These are phyloP conservation scores for Akebia trifoliata DNA, from an alignment of 164 flowering plant genomes.

Conservation along the genomic window DNA sequence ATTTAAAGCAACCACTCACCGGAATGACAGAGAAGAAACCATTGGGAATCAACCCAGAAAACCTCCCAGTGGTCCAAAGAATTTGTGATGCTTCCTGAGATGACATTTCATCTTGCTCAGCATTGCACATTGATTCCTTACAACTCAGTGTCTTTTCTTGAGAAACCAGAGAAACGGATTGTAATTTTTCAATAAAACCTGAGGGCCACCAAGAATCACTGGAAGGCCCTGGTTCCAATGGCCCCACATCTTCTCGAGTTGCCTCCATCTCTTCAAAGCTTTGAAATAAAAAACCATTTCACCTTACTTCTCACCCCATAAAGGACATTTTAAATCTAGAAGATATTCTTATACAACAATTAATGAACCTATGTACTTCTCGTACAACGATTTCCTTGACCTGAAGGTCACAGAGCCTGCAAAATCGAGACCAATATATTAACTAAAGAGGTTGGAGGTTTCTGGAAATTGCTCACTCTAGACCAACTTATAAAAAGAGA, in stretches of 20 bases:
- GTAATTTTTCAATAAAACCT: constrained; percentile 65
- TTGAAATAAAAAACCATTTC: constrained; percentile 58
- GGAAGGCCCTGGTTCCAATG: constrained; percentile 59
- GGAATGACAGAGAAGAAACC: constrained; percentile 89
- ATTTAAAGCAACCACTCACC: constrained; percentile 41
- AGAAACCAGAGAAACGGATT: constrained; percentile 63
- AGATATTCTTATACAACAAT: constrained; percentile 9
- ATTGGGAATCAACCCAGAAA: constrained; percentile 83
- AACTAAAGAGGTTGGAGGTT: not conserved
- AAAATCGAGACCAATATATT: not conserved
- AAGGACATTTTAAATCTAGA: constrained; percentile 15
- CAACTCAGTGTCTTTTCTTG: constrained; percentile 39
- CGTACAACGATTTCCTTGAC: constrained; percentile 7
- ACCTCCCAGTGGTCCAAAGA: constrained; percentile 82
- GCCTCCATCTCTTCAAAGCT: constrained; percentile 68
- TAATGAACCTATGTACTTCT: constrained; percentile 4
- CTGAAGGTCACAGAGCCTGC: constrained; percentile 18
- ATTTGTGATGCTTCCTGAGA: constrained; percentile 66
- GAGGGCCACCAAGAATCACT: constrained; percentile 73
- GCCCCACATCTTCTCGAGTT: constrained; percentile 58
- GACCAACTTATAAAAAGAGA: too few relatives aligned
- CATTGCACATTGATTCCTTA: constrained; percentile 30
- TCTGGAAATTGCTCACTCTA: too few relatives aligned
- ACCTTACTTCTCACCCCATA: constrained; percentile 47
- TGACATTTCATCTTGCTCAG: constrained; percentile 46